Conservation (phyloP, 2,329 filamentous ascomycete species). For the Penicillium decumbens region DNA sequence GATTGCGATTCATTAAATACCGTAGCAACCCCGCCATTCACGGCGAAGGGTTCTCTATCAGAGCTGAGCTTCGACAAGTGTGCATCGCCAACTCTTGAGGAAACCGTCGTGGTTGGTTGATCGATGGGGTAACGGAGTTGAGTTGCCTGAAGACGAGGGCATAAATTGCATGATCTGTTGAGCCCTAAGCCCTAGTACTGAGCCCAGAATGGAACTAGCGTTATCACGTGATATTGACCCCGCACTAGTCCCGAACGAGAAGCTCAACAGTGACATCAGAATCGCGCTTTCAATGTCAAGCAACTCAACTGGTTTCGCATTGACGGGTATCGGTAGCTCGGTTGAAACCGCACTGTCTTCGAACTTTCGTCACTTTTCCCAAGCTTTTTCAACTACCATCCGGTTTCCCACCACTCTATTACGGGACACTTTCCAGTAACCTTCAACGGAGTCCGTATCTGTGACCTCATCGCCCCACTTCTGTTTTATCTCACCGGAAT, state of each 20-base stretch:
- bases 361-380: neutral
- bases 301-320: neutral
- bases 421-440: constrained; percentile 10
- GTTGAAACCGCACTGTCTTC: neutral
- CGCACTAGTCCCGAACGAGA: constrained; percentile 15
- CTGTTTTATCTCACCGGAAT: constrained; percentile 41
- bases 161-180: no score
- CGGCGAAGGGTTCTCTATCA: no score
- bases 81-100: no score
- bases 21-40: no score
- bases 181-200: neutral
- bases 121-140: no score
- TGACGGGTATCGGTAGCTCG: neutral
- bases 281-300: neutral
- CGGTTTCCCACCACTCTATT: neutral
- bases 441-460: constrained; percentile 5
- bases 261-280: constrained; percentile 6
- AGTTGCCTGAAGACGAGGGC: no score
- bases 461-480: constrained; percentile 25
- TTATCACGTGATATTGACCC: neutral
- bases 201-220: neutral
- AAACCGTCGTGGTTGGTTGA: no score
- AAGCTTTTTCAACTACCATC: neutral
- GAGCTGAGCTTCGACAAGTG: no score
- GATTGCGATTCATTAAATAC: no score